Conservation (phyloP, 2,329 filamentous ascomycete genomes). For the Sclerotinia minor region DNA sequence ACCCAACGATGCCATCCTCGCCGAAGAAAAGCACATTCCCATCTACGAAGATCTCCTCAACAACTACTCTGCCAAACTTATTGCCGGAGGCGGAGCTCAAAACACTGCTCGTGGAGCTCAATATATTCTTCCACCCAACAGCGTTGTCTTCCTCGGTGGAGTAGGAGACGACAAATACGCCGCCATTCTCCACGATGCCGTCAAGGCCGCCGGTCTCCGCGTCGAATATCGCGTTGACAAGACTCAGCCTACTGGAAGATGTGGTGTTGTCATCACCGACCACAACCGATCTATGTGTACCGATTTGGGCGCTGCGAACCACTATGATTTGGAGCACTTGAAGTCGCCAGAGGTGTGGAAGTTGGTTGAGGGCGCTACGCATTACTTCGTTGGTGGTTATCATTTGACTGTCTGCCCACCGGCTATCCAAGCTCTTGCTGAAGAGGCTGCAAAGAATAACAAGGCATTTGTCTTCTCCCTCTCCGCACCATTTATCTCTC, state of each 20-base stretch:
- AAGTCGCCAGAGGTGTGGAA: constrained; percentile 90
- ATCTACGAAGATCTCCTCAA: constrained; percentile 93
- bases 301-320: constrained; percentile 92
- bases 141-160: constrained; percentile 89
- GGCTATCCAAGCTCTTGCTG: constrained; percentile 84
- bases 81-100: constrained; percentile 94
- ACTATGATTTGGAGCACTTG: constrained; percentile 92
- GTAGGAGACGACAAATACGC: constrained; percentile 96
- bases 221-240: constrained; percentile 94
- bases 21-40: constrained; percentile 83
- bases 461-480: constrained; percentile 92
- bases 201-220: constrained; percentile 82
- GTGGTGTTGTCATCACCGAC: constrained; percentile 94
- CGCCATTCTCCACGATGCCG: constrained; percentile 81
- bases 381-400: constrained; percentile 94
- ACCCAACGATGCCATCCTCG: constrained; percentile 95
- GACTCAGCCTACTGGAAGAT: constrained; percentile 82
- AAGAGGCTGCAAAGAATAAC: constrained; percentile 85
- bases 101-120: constrained; percentile 95
- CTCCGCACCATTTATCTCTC: constrained; percentile 90
- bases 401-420: constrained; percentile 95
- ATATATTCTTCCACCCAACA: constrained; percentile 90
- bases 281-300: constrained; percentile 95
- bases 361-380: constrained; percentile 81
- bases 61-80: constrained; percentile 90